Percentiles rank a stretch among this genome's conserved stretches.
Evolutionary conservation across 163 green algal genomes (phyloP).

Genomic region (Chlorella variabilis): DNA sequence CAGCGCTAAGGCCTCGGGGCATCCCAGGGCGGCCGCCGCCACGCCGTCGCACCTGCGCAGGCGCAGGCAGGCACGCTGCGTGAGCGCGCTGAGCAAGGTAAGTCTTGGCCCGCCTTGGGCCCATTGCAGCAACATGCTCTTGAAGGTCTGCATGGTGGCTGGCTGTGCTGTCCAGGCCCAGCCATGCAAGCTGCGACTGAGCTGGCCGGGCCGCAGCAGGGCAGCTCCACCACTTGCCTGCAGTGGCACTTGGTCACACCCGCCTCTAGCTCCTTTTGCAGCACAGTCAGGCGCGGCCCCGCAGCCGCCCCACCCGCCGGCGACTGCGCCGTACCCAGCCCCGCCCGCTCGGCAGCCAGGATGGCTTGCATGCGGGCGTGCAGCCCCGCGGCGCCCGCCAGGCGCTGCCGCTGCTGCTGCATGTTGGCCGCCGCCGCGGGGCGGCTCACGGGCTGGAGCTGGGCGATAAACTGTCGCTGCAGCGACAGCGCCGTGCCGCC

Average conservation of each 20-base stretch:
- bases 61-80: no score
- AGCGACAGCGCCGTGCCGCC: background rate
- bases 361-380: conserved; percentile 31
- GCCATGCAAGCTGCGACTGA: background rate
- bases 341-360: conserved; percentile 18
- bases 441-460: conserved; percentile 32
- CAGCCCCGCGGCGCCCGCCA: conserved; percentile 21
- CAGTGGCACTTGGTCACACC: conserved; percentile 35
- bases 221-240: conserved; percentile 2
- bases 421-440: conserved; percentile 2
- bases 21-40: background rate
- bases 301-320: background rate
- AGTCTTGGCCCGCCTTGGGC: no score
- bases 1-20: conserved; percentile 12
- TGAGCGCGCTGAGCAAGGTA: no score
- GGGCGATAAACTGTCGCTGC: conserved; percentile 30
- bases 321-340: background rate
- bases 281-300: conserved; percentile 1
- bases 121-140: no score
- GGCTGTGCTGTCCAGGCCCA: no score
- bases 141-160: no score
- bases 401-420: conserved; percentile 28
- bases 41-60: conserved; percentile 2
- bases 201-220: no score
- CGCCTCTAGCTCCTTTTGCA: conserved; percentile 13